Percentiles rank a stretch among this genome's conserved stretches.
These are phyloP conservation scores for Phytopythium kandeliae DNA, from an alignment of 352 stramenopile genomes.

Conservation along the genomic window DNA sequence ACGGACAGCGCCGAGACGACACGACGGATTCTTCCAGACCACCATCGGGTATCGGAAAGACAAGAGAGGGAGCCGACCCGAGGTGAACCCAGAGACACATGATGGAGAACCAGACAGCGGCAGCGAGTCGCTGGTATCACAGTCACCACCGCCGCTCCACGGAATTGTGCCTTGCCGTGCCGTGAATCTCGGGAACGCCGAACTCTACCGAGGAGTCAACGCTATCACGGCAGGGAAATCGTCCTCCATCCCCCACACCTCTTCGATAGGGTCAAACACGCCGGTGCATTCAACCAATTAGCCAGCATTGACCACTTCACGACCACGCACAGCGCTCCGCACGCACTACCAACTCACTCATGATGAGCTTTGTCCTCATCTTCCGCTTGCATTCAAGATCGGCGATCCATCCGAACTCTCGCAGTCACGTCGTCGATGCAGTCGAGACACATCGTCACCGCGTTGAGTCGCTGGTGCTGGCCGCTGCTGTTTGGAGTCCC, in stretches of 20 bases:
- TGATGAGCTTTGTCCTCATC: not conserved
- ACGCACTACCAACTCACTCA: not conserved
- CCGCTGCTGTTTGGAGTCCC: conserved; percentile 25
- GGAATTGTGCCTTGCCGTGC: not conserved
- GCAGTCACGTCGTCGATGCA: conserved; percentile 22
- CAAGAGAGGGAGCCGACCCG: not conserved
- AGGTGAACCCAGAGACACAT: not conserved
- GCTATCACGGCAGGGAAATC: not conserved
- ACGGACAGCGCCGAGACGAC: conserved; percentile 16
- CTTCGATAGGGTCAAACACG: not conserved
- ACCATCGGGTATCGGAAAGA: not conserved
- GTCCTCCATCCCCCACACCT: not conserved
- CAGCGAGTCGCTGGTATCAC: too few species aligned
- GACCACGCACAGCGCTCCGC: not conserved
- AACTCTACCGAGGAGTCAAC: not conserved
- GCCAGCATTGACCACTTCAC: too few species aligned
- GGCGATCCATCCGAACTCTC: not conserved
- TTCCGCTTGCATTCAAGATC: too few species aligned
- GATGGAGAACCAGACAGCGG: not conserved
- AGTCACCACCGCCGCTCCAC: not conserved
- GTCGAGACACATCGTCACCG: conserved; percentile 34
- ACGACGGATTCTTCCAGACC: conserved; percentile 51
- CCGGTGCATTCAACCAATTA: not conserved
- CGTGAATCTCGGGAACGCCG: not conserved
- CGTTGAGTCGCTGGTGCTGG: conserved; percentile 46